These are phyloP conservation scores for Fomitopsis schrenkii DNA, from an alignment of 1,284 basidiomycete species.

Conservation along the genomic window DNA sequence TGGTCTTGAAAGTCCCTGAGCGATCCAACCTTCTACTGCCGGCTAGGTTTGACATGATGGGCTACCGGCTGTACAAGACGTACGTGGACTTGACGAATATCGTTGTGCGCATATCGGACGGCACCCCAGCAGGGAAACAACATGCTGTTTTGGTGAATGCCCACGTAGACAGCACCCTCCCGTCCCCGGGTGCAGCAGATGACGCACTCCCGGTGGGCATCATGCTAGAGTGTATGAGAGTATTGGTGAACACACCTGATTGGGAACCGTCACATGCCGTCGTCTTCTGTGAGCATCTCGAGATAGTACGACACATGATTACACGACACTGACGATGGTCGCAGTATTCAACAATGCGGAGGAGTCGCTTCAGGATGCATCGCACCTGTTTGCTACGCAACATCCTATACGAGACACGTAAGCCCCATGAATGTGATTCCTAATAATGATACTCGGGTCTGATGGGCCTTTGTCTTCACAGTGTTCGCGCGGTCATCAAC, in stretches of 20 bases:
- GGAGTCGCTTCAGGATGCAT: slow-evolving; percentile 92
- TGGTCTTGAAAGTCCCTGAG: neutral
- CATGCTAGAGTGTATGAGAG: slow-evolving; percentile 87
- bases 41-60: slow-evolving; percentile 80
- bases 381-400: slow-evolving; percentile 89
- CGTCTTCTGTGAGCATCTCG: slow-evolving; percentile 68
- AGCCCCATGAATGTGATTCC: slow-evolving; percentile 19
- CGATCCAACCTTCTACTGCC: neutral
- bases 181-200: slow-evolving; percentile 84
- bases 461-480: slow-evolving; percentile 25
- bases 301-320: neutral
- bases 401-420: slow-evolving; percentile 73
- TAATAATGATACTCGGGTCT: too few relatives aligned
- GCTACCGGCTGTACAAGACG: slow-evolving; percentile 83
- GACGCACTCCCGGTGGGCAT: slow-evolving; percentile 87
- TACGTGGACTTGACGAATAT: slow-evolving; percentile 89
- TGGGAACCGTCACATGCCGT: slow-evolving; percentile 80
- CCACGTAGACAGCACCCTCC: slow-evolving; percentile 84
- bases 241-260: slow-evolving; percentile 69
- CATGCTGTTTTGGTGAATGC: slow-evolving; percentile 87
- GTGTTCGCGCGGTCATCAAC: slow-evolving; percentile 87
- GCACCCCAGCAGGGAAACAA: slow-evolving; percentile 67
- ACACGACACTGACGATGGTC: neutral
- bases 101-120: slow-evolving; percentile 84
- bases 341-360: slow-evolving; percentile 96